Evolutionary conservation across 805 yeast species (phyloP), one percentile per base, ranked within the genome.

Genomic region (Lipomyces kockii): DNA sequence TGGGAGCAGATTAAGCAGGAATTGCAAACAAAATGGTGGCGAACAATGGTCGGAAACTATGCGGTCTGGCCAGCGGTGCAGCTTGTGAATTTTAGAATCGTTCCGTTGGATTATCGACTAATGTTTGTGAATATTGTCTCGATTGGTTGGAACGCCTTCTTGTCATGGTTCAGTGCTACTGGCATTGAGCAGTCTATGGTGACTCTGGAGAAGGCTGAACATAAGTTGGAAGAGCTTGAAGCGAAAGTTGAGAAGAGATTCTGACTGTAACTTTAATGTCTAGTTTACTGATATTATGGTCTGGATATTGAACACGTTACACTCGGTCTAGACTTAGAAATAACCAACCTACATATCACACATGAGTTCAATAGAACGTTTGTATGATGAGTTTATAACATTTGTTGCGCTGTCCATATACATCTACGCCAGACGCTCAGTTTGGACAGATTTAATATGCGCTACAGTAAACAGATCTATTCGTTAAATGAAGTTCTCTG

Each of bases 51-150:
- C 43, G 82, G 88, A 12, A 91, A 90, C 74, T 91, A 96, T 95
- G 72, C 80, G 60, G 89, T 90, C 14, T 91, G 97, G 97, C 97
- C 97, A 0, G 76, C 83, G 0, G 87, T 91, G 73, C 97, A 91
- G 76, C 63, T 84, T 58, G 66, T 86, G 63, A 91, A 91, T 76
- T 89, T 91, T 73, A 82, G 85, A 43, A 60, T 70, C 35, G 43
- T 72, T 37, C 73, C 74, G 49, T 61, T 67, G 14, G 61, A 66
- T 7, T 65, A 84, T 72, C 83, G 97, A 51, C 77, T 93, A 58
- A 74, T 90, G 58, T 81, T 87, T 11, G 96, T 90, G 37, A 91
- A 91, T 74, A 66, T 87, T 3, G 83, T 90, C 32, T 86, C 94
- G 59, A 85, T 92, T 34, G 86, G 88, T 22, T 93, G 97, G 97